Evolutionary conservation across 164 flowering plant species (phyloP).

Genomic region (Buxus sempervirens): DNA sequence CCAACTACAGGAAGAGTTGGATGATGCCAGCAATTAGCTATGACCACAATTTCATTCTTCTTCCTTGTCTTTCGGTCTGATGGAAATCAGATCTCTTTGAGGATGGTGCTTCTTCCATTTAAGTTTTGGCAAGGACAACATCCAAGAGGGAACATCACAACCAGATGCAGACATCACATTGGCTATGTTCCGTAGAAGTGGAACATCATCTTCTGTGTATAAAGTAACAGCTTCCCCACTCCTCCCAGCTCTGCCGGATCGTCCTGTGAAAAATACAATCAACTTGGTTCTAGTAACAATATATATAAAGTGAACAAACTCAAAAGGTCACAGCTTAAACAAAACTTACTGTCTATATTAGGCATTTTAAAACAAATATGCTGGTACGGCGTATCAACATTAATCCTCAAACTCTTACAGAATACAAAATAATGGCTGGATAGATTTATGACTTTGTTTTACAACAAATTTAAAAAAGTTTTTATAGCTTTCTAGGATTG

Average conservation of each 20-base stretch:
- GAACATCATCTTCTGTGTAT: constrained; percentile 78
- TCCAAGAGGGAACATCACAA: constrained; percentile 87
- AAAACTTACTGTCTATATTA: too few species aligned
- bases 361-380: too few species aligned
- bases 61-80: constrained; percentile 26
- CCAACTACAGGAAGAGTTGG: background rate
- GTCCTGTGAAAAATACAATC: constrained; percentile 44
- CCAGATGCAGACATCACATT: constrained; percentile 87
- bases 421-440: too few species aligned
- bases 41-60: constrained; percentile 6
- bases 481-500: too few species aligned
- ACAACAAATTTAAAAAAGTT: too few species aligned
- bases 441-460: too few species aligned
- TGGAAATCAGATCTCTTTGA: constrained; percentile 57
- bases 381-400: too few species aligned
- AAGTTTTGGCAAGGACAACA: constrained; percentile 52
- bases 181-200: constrained; percentile 74
- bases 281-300: constrained; percentile 3
- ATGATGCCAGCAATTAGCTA: background rate
- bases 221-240: constrained; percentile 84
- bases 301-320: too few species aligned
- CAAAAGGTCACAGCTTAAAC: too few species aligned
- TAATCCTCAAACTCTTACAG: too few species aligned
- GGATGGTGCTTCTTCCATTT: constrained; percentile 87
- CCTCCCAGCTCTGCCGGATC: constrained; percentile 94